Conservation (phyloP, 2,329 filamentous ascomycete genomes). For the Trichoderma asperellum region DNA sequence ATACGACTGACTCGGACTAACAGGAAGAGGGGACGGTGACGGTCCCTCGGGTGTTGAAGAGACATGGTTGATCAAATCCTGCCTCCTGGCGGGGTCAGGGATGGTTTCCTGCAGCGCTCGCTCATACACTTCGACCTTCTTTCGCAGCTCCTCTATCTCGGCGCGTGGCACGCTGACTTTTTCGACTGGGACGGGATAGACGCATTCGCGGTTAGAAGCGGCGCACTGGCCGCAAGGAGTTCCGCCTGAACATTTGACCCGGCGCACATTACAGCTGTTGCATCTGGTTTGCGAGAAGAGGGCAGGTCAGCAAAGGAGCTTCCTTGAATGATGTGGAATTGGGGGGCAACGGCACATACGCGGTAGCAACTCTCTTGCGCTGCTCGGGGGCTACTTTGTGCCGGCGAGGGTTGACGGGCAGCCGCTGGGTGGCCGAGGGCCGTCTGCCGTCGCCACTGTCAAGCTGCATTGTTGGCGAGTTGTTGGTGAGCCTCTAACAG, state of each 20-base stretch:
- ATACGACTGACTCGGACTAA: constrained; percentile 17
- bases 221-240: constrained; percentile 53
- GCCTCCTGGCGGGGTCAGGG: constrained; percentile 43
- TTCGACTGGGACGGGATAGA: constrained; percentile 51
- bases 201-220: constrained; percentile 49
- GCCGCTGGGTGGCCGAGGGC: constrained; percentile 40
- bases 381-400: constrained; percentile 52
- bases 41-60: constrained; percentile 33
- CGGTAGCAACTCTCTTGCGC: constrained; percentile 54
- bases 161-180: constrained; percentile 49
- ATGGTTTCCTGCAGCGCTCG: constrained; percentile 44
- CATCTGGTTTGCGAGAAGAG: constrained; percentile 43
- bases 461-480: constrained; percentile 34
- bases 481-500: constrained; percentile 8
- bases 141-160: constrained; percentile 48
- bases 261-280: constrained; percentile 57
- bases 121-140: constrained; percentile 48
- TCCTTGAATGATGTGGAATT: background rate
- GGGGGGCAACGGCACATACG: constrained; percentile 42
- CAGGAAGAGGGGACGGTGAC: constrained; percentile 33
- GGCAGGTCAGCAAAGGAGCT: background rate
- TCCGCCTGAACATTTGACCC: constrained; percentile 57
- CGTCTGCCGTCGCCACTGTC: constrained; percentile 36
- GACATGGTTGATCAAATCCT: constrained; percentile 40
- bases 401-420: constrained; percentile 56